Evolutionary conservation across 2,329 filamentous ascomycete genomes (phyloP), one percentile per base, ranked within the genome.

Genomic region (Colletotrichum higginsianum): DNA sequence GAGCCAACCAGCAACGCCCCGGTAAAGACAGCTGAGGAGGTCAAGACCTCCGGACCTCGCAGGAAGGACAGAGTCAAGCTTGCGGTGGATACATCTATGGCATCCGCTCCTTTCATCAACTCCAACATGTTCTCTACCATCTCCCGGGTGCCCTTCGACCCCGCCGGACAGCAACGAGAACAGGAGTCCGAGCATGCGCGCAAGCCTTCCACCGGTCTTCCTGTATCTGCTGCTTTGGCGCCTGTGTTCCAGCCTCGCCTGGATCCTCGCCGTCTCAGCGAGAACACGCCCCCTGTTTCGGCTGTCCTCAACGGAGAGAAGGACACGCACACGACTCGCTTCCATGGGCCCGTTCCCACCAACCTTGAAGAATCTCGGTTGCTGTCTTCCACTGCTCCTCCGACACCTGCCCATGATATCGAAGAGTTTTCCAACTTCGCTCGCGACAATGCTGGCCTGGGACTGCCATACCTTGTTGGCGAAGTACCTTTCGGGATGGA

Each of bases 391-490:
- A 40, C 73, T 9, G 74, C 73, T 63, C 76, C 40, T 44, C 61
- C 42, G 7, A 67, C 63, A 12, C 74, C 73, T n/a, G 44, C 60
- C 23, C 40, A 56, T 40, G 72, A 70, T 23, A 38, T 52, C 15
- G 57, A 69, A 50, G 44, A 61, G 26, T 57, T 58, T 47, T 73
- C 56, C 44, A 71, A 72, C 52, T 62, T 73, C 53, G 68, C 62
- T 35, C 62, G 58, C 40, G 58, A 65, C 44, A 75, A 74, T 42
- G 53, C 52, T 42, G 49, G 40, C 16, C 49, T 72, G n/a, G 71
- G 65, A 26, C 74, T 78, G 52, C 89, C 89, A 1, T 91, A 91
- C 74, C 84, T 91, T 21, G 79, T 90, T 61, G 89, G 89, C 42
- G 82, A 80, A 42, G 80, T 89, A 23, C 87, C 87, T 35, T 77